phyloP scores from a whole-genome alignment of 148 eudicot genomes.

The Simmondsia chinensis region DNA sequence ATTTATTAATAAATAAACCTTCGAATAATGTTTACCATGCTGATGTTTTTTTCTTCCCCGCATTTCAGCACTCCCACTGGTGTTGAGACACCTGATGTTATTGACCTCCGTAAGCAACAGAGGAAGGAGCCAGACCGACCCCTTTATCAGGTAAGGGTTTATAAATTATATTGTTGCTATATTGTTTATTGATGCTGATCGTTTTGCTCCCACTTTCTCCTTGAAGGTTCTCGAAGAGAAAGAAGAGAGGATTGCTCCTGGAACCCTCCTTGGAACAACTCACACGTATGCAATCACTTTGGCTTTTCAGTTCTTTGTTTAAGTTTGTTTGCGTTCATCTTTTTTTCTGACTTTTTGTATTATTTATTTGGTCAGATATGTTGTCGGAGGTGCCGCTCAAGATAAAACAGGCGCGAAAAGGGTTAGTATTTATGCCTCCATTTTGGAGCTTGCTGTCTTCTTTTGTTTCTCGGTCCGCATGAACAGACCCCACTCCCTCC shows the following conservation, averaged over 20 bases:
- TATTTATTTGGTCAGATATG: constrained; percentile 46
- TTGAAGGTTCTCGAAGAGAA: constrained; percentile 88
- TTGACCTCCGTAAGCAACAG: constrained; percentile 97
- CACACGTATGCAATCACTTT: constrained; percentile 58
- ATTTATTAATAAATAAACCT: no score
- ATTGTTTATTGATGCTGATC: no score
- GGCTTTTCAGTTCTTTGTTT: neutral
- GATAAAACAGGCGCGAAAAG: constrained; percentile 90
- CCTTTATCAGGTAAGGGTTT: constrained; percentile 82
- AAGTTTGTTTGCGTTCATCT: neutral
- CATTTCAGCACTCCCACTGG: constrained; percentile 92
- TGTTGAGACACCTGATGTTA: constrained; percentile 98
- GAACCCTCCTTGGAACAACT: constrained; percentile 70
- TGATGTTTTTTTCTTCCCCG: no score
- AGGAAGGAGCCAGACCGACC: constrained; percentile 96
- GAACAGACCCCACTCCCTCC: no score
- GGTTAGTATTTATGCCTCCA: constrained; percentile 25
- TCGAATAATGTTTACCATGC: no score
- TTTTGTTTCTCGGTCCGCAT: neutral
- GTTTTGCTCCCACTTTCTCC: neutral
- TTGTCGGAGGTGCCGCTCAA: constrained; percentile 61
- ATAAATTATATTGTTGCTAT: no score
- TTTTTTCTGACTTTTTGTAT: neutral
- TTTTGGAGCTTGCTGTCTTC: neutral
- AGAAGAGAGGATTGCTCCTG: constrained; percentile 83